Evolutionary conservation across 345 rosid species (phyloP), one percentile per base, ranked within the genome.

Genomic region (Pistacia atlantica): DNA sequence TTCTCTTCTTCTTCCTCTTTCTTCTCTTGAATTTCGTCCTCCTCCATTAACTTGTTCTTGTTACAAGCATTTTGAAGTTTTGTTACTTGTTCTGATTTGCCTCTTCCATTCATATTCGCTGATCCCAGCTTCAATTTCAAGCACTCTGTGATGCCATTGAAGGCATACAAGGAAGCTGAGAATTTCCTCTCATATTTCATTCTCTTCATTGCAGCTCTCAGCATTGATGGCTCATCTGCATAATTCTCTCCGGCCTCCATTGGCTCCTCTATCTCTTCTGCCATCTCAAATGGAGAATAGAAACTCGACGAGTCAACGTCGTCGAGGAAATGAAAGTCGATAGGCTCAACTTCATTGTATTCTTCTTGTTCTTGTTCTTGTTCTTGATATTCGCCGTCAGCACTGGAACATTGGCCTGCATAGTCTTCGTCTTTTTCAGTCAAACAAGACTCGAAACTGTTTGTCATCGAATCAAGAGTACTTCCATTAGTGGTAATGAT

Each of bases 151-250:
- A 89, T 85, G 38, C 92, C 91, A 75, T 87, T 84, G 79, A 89
- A 89, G 5, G 93, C 90, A 48, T 89, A 87, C 3, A 89, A 83
- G 7, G 95, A 91, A 75, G 91, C 93, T 7, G 93, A 89, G 78
- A 85, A 79, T 76, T 89, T 89, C 69, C 95, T 78, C 75, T 91
- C 95, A 18, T 84, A 87, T 48, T 73, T 86, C 89, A 88, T 86
- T 72, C 90, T 86, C 84, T 86, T 82, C 90, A 90, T 79, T 33
- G 84, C 86, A 60, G 81, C 90, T 56, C 80, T 82, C n/a, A 88
- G 79, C 78, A 82, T 80, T 0, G 88, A 79, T 7, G 88, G 82
- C 61, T 83, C 87, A 25, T 86, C 91, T 18, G 65, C 80, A 11
- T 66, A 78, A 25, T 49, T 79, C 46, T 85, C 88, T 8, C 46